phyloP scores from a whole-genome alignment of 768 basidiomycete genomes.

The Tulasnella sp. region DNA sequence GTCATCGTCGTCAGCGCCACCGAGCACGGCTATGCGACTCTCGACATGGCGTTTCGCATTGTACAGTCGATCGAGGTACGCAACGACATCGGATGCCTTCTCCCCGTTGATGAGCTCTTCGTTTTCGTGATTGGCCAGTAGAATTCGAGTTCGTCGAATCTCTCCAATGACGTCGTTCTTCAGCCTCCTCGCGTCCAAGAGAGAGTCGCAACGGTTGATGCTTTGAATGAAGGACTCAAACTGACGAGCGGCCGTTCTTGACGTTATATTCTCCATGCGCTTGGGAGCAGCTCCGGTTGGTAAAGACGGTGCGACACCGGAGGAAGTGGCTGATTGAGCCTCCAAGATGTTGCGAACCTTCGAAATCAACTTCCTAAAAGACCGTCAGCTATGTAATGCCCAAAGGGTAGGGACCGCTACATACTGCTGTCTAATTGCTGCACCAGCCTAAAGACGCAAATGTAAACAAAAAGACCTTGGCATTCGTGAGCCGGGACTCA shows the following conservation, averaged over 20 bases:
- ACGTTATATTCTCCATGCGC: conserved; percentile 62
- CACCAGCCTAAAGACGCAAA: conserved; percentile 38
- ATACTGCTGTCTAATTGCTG: conserved; percentile 57
- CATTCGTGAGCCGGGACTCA: conserved; percentile 31
- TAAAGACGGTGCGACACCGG: background rate
- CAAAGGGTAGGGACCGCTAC: conserved; percentile 13
- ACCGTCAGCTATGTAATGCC: background rate
- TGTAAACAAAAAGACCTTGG: background rate
- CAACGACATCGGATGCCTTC: conserved; percentile 72
- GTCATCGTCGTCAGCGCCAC: conserved; percentile 44
- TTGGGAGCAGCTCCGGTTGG: conserved; percentile 22
- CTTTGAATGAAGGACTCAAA: conserved; percentile 88
- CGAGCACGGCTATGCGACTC: conserved; percentile 68
- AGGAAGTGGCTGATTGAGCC: conserved; percentile 48
- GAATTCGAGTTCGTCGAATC: conserved; percentile 63
- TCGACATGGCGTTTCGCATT: conserved; percentile 83
- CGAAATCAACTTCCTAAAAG: conserved; percentile 62
- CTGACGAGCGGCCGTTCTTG: conserved; percentile 65
- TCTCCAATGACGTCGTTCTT: conserved; percentile 92
- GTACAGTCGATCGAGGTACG: conserved; percentile 78
- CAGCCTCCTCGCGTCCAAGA: conserved; percentile 79
- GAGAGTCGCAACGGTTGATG: conserved; percentile 66
- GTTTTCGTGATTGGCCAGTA: conserved; percentile 74
- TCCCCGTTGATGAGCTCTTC: conserved; percentile 84
- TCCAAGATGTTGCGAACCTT: conserved; percentile 79